Percentiles rank a stretch among this genome's conserved stretches.
Conservation (phyloP, 345 rosid genomes). For the Carallia pectinifolia region DNA sequence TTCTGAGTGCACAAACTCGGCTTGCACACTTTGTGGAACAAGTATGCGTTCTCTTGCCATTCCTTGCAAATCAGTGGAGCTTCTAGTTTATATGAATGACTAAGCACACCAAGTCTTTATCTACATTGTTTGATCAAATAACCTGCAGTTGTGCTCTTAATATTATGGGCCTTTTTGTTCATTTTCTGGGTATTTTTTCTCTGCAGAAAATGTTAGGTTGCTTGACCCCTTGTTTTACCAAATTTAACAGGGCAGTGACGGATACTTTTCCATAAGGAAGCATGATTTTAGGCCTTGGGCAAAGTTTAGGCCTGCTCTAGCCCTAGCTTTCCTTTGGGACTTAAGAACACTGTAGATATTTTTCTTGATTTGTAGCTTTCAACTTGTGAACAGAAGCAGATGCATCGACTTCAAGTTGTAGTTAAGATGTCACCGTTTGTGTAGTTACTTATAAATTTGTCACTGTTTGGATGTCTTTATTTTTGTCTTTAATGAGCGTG, state of each 20-base stretch:
- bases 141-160: too few relatives aligned
- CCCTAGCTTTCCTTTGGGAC: too few relatives aligned
- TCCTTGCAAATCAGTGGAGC: neutral
- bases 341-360: neutral
- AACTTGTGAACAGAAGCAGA: neutral
- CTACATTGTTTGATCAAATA: neutral
- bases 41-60: slow-evolving; percentile 43
- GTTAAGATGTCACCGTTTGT: neutral
- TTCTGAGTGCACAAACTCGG: slow-evolving; percentile 82
- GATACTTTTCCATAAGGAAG: too few relatives aligned
- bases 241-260: too few relatives aligned
- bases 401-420: neutral
- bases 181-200: too few relatives aligned
- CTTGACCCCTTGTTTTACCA: too few relatives aligned
- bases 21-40: slow-evolving; percentile 92
- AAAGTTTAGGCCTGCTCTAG: too few relatives aligned
- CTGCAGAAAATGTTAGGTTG: too few relatives aligned
- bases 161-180: too few relatives aligned
- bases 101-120: neutral
- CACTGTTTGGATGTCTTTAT: neutral
- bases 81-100: neutral
- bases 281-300: too few relatives aligned
- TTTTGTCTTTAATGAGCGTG: neutral
- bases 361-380: neutral
- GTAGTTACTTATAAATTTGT: neutral